Percentiles rank a stretch among this genome's conserved stretches.
phyloP scores from a whole-genome alignment of 2,329 filamentous ascomycete species.

The Graphium sp. region DNA sequence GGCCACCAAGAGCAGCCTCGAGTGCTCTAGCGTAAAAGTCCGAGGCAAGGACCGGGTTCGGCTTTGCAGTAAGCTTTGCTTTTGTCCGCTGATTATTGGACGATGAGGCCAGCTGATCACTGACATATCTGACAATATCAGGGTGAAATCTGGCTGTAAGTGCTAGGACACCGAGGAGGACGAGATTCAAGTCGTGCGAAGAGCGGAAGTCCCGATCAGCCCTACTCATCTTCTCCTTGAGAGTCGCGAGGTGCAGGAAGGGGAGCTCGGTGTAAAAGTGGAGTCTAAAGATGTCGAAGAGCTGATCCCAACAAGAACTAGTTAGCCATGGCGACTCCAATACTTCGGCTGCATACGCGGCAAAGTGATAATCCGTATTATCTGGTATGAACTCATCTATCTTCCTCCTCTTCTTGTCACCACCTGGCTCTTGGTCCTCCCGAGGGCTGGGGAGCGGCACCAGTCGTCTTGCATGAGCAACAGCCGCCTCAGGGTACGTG shows the following conservation, averaged over 20 bases:
- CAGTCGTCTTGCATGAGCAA: slow-evolving; percentile 21
- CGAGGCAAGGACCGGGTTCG: slow-evolving; percentile 38
- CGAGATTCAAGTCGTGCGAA: slow-evolving; percentile 31
- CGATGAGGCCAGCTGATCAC: slow-evolving; percentile 18
- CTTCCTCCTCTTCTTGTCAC: slow-evolving; percentile 31
- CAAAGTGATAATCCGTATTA: slow-evolving; percentile 17
- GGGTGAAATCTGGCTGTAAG: slow-evolving; percentile 53
- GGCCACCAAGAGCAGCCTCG: slow-evolving; percentile 28
- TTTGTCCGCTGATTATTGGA: slow-evolving; percentile 16
- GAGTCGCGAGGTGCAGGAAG: slow-evolving; percentile 51
- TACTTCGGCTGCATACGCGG: slow-evolving; percentile 34
- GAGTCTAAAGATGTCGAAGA: slow-evolving; percentile 53
- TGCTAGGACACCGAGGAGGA: slow-evolving; percentile 50
- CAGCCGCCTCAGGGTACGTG: slow-evolving; percentile 39
- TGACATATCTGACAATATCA: slow-evolving; percentile 37
- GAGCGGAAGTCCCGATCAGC: slow-evolving; percentile 19
- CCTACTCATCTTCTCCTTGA: slow-evolving; percentile 33
- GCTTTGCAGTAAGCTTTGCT: slow-evolving; percentile 10
- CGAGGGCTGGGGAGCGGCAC: slow-evolving; percentile 18
- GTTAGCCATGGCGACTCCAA: slow-evolving; percentile 46
- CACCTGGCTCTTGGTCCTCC: slow-evolving; percentile 21
- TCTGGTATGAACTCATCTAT: slow-evolving; percentile 24
- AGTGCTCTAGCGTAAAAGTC: slow-evolving; percentile 49
- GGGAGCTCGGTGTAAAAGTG: slow-evolving; percentile 59
- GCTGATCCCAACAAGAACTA: slow-evolving; percentile 46